These are phyloP conservation scores for Choanephora cucurbitarum DNA, from an alignment of 371 early-diverging fungal genomes.

Conservation along the genomic window DNA sequence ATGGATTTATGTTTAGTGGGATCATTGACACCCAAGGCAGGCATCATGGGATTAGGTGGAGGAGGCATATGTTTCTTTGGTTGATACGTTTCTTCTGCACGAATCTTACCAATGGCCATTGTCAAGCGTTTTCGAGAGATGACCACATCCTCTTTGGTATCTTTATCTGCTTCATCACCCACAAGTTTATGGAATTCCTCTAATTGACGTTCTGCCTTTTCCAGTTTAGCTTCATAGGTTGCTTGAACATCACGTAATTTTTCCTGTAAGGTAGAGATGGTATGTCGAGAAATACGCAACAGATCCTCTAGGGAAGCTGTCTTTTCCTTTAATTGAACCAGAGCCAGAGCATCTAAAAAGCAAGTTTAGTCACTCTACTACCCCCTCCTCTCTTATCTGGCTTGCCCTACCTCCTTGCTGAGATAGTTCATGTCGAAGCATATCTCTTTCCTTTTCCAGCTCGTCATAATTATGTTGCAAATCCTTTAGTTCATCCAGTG, in stretches of 20 bases:
- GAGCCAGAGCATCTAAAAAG: constrained; percentile 28
- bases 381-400: too few species aligned
- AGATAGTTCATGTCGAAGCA: constrained; percentile 45
- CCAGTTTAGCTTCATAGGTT: constrained; percentile 67
- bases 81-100: constrained; percentile 47
- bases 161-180: constrained; percentile 57
- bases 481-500: constrained; percentile 69
- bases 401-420: constrained; percentile 41
- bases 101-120: constrained; percentile 39
- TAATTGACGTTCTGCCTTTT: constrained; percentile 69
- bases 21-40: constrained; percentile 16
- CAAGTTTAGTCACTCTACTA: too few species aligned
- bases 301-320: constrained; percentile 79
- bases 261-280: constrained; percentile 74
- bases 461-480: constrained; percentile 41
- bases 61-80: constrained; percentile 22
- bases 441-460: constrained; percentile 46
- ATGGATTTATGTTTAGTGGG: constrained; percentile 40
- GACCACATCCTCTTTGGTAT: constrained; percentile 36
- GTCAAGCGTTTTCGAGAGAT: constrained; percentile 36
- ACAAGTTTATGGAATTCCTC: constrained; percentile 69
- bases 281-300: constrained; percentile 77
- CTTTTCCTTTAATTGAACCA: constrained; percentile 64
- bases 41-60: not conserved
- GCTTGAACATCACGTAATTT: constrained; percentile 69